Evolutionary conservation across 345 rosid genomes (phyloP).

Genomic region (Microcos paniculata): DNA sequence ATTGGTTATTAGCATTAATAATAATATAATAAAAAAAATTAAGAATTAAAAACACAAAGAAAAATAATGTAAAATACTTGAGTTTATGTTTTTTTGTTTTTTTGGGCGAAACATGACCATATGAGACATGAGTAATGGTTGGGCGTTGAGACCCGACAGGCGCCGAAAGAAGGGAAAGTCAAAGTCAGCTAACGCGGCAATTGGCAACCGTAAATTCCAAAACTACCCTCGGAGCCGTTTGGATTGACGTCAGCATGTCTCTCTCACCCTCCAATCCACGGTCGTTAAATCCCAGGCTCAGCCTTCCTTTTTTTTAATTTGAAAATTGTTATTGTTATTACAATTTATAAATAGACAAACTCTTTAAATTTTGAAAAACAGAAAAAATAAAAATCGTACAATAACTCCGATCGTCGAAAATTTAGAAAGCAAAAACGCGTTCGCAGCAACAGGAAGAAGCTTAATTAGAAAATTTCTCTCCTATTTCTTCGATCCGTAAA

Average conservation of each 20-base stretch:
- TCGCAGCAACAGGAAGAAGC: background rate
- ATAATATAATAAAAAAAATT: too few species aligned
- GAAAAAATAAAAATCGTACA: background rate
- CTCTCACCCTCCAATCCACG: background rate
- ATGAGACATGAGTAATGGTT: too few species aligned
- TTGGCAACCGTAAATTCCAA: background rate
- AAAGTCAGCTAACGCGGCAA: background rate
- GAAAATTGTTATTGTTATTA: too few species aligned
- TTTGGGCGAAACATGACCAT: too few species aligned
- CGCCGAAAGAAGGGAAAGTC: background rate
- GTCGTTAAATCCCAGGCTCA: background rate
- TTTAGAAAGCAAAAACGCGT: conserved; percentile 26
- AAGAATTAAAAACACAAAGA: too few species aligned
- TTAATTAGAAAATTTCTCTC: background rate
- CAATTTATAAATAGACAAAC: background rate
- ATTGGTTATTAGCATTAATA: too few species aligned
- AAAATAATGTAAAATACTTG: too few species aligned
- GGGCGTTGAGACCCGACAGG: background rate
- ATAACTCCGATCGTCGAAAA: background rate
- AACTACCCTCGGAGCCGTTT: background rate
- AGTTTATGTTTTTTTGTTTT: too few species aligned
- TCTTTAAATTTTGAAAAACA: background rate
- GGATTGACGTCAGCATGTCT: background rate
- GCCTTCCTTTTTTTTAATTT: too few species aligned
- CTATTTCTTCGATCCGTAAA: conserved; percentile 13